phyloP scores from a whole-genome alignment of 345 rosid genomes.

The Ailanthus altissimus region DNA sequence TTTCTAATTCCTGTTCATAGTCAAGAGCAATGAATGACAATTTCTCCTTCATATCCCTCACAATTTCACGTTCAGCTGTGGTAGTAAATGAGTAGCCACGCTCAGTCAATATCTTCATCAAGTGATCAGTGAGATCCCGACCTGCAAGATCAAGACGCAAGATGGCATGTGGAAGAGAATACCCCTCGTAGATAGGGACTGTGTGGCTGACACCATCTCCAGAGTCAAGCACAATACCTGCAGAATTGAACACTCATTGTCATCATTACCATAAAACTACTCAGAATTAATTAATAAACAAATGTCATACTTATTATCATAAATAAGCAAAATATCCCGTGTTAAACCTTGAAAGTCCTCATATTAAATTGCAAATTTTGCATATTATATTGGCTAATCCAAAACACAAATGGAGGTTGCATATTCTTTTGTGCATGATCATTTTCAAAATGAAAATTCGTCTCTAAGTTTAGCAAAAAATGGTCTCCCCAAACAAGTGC shows the following conservation, averaged over 20 bases:
- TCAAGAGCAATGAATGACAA: conserved; percentile 67
- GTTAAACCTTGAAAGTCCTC: background rate
- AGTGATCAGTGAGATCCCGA: conserved; percentile 65
- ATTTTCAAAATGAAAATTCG: background rate
- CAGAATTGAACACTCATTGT: background rate
- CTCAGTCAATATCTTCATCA: conserved; percentile 72
- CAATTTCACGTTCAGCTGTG: conserved; percentile 71
- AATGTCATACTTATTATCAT: background rate
- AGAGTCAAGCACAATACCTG: conserved; percentile 60
- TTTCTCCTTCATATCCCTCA: conserved; percentile 73
- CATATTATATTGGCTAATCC: background rate
- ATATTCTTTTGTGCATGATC: background rate
- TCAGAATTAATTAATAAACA: background rate
- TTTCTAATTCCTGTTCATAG: conserved; percentile 66
- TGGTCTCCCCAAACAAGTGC: background rate
- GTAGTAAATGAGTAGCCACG: conserved; percentile 84
- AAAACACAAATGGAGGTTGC: background rate
- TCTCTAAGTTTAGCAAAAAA: background rate
- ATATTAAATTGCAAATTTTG: background rate
- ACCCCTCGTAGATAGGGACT: conserved; percentile 70
- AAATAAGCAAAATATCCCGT: background rate
- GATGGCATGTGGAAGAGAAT: conserved; percentile 72
- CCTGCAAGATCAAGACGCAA: conserved; percentile 73
- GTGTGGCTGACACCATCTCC: conserved; percentile 86
- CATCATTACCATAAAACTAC: background rate